Conservation (phyloP, 2,329 filamentous ascomycete species). For the Corniculantispora saksenae region DNA sequence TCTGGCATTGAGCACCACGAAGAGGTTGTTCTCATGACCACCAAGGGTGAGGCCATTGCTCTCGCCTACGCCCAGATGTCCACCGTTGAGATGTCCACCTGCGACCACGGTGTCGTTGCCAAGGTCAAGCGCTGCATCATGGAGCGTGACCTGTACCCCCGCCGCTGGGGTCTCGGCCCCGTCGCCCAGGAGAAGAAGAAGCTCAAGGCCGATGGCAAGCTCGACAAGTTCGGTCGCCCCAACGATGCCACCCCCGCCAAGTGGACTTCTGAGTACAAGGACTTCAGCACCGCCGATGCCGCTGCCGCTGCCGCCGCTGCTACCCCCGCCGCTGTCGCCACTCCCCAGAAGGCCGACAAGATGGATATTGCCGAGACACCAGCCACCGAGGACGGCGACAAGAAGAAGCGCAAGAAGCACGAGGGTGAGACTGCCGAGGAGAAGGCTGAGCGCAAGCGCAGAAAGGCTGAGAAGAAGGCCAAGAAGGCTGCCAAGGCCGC, state of each 20-base stretch:
- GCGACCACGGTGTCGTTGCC: constrained; percentile 95
- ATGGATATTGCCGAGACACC: constrained; percentile 41
- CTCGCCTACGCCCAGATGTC: constrained; percentile 98
- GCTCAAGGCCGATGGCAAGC: constrained; percentile 95
- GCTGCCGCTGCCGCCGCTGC: constrained; percentile 45
- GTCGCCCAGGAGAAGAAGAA: constrained; percentile 98
- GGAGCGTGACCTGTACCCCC: constrained; percentile 97
- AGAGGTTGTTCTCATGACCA: constrained; percentile 97
- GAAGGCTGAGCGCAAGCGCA: constrained; percentile 61
- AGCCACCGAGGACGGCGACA: constrained; percentile 55
- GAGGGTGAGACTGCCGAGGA: constrained; percentile 74
- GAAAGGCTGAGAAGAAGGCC: constrained; percentile 62
- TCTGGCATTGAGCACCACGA: constrained; percentile 89
- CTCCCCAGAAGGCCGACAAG: constrained; percentile 38
- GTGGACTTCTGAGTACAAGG: constrained; percentile 92
- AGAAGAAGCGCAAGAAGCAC: constrained; percentile 77
- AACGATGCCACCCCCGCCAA: constrained; percentile 93
- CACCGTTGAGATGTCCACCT: constrained; percentile 92
- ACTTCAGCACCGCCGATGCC: constrained; percentile 66
- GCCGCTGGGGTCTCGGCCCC: constrained; percentile 93
- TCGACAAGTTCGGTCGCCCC: constrained; percentile 92
- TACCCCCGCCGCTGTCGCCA: constrained; percentile 44
- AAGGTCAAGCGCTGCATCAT: constrained; percentile 99
- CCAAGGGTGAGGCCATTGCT: constrained; percentile 97
- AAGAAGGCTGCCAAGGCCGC: constrained; percentile 59